Evolutionary conservation across 371 early-diverging fungal genomes (phyloP).

Genomic region (Mortierella sp.): DNA sequence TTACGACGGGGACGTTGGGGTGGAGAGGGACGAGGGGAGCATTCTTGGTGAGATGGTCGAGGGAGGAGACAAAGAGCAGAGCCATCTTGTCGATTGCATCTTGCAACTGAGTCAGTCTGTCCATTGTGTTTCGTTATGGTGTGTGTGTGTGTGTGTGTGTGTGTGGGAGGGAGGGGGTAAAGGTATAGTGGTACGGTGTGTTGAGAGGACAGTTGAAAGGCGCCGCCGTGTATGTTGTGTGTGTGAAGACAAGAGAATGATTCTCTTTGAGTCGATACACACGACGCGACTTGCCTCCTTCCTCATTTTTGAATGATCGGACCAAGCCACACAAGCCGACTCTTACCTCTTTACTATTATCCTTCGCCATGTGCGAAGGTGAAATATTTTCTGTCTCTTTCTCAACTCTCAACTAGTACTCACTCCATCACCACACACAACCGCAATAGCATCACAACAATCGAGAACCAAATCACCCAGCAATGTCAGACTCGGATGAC

Average conservation of each 20-base stretch:
- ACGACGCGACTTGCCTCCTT: too few relatives aligned
- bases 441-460: not conserved
- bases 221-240: too few relatives aligned
- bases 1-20: slow-evolving; percentile 49
- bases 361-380: not conserved
- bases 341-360: too few relatives aligned
- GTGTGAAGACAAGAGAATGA: too few relatives aligned
- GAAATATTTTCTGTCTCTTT: not conserved
- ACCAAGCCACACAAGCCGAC: too few relatives aligned
- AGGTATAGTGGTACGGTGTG: too few relatives aligned
- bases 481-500: slow-evolving; percentile 54
- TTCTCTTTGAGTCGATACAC: too few relatives aligned
- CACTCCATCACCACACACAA: not conserved
- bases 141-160: not conserved
- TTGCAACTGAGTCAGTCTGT: slow-evolving; percentile 73
- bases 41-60: slow-evolving; percentile 57
- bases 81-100: slow-evolving; percentile 71
- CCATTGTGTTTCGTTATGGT: slow-evolving; percentile 47
- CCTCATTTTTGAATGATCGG: too few relatives aligned
- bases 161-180: not conserved
- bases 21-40: slow-evolving; percentile 47
- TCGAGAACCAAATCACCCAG: too few relatives aligned
- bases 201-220: too few relatives aligned
- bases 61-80: slow-evolving; percentile 54
- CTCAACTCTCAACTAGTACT: not conserved